Base-by-base conservation (phyloP, 495 filamentous ascomycete species). In the Terfezia claveryi region DNA sequence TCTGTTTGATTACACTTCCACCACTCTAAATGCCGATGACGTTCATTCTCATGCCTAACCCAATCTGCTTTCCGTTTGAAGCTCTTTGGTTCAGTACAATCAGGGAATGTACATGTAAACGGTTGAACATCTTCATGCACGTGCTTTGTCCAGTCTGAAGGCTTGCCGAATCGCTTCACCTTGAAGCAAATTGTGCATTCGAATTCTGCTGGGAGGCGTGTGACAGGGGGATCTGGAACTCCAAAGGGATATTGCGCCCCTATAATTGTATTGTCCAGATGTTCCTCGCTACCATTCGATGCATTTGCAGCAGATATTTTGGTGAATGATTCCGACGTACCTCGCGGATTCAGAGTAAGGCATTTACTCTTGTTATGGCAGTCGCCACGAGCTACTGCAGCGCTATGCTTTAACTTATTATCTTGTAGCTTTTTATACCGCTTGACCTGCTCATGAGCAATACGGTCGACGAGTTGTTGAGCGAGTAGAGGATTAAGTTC, bases 11-110 rank as follows among this genome's bases (percentile, higher is more conserved):
- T 78, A 65, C 89, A 96, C 27, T 73, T 78, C 89, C 89, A 96
- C 81, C 84, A 91, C 61, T 94, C 89, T 8, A 94, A 72, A 52
- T 93, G 85, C 37, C 89, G 79, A 64, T 96, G 89, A 55, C 82
- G 79, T 68, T 96, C 89, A 61, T 86, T 94, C 66, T 96, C 89
- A 61, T 96, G 89, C 36, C 89, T 76, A 27, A 96, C 87, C 89
- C 89, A 96, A 64, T 96, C 89, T 16, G 89, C 89, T 68, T 96
- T 96, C 44, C 89, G 76, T 68, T 96, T 96, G 72, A 95, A 96
- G 23, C 86, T 89, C 67, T 93, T 94, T 23, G 87, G 82, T 53
- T 94, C 87, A 11, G 14, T 32, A 68, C 89, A 96, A 27, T 79
- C 70, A 11, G 80, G 76, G 68, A 91, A 94, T 0, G 87, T 96